A percentile compares a stretch with the other conserved stretches of the same genome.
Conservation (phyloP, 75 land plant genomes). For the Picea glauca region DNA sequence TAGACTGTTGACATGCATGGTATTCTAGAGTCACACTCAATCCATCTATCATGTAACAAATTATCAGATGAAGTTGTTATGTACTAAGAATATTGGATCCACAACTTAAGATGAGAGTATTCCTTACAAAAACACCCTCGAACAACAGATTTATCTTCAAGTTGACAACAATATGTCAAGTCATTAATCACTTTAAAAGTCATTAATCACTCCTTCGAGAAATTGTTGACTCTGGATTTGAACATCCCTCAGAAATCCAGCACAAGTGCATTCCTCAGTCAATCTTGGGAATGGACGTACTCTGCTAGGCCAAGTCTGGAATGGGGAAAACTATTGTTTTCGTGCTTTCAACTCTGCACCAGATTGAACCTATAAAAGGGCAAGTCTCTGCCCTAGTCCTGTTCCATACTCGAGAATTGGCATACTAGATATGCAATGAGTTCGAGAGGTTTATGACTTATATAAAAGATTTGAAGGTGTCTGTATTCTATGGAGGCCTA, state of each 20-base stretch:
- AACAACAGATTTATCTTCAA: too few species aligned
- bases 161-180: too few species aligned
- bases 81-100: too few species aligned
- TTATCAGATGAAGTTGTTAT: too few species aligned
- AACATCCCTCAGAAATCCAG: constrained; percentile 56
- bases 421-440: constrained; percentile 58
- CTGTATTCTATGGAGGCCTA: constrained; percentile 54
- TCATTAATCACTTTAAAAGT: too few species aligned
- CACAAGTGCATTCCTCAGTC: constrained; percentile 57
- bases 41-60: too few species aligned
- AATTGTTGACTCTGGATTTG: constrained; percentile 50
- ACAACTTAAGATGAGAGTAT: too few species aligned
- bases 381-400: constrained; percentile 52
- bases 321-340: constrained; percentile 57
- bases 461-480: constrained; percentile 42
- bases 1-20: too few species aligned
- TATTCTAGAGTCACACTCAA: too few species aligned
- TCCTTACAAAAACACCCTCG: too few species aligned
- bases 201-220: constrained; percentile 28
- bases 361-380: constrained; percentile 44
- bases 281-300: constrained; percentile 53
- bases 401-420: constrained; percentile 47
- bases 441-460: constrained; percentile 54
- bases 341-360: constrained; percentile 54
- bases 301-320: constrained; percentile 56